Conservation (phyloP, 345 rosid genomes). For the Eucalyptus guilfoylei region DNA sequence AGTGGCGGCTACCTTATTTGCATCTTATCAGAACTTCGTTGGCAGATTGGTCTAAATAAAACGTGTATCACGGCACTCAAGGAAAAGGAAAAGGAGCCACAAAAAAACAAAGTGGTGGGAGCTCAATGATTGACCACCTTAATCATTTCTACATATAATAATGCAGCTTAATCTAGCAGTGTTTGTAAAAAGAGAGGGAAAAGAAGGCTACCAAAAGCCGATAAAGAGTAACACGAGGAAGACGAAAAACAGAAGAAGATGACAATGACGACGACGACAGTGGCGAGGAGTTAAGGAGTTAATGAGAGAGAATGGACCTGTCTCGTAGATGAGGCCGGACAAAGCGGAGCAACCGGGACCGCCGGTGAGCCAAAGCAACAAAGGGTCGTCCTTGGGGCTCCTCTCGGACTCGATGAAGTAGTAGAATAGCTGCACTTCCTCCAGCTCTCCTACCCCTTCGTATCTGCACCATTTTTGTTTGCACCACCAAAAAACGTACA, state of each 20-base stretch:
- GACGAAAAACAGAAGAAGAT: neutral
- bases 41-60: neutral
- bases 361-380: conserved; percentile 13
- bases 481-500: neutral
- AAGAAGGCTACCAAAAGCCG: neutral
- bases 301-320: neutral
- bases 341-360: conserved; percentile 20
- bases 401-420: conserved; percentile 5
- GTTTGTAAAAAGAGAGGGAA: neutral
- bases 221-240: neutral
- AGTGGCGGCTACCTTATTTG: neutral
- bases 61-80: neutral
- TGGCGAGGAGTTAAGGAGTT: neutral
- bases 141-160: neutral
- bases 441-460: conserved; percentile 7
- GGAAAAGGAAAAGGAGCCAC: neutral
- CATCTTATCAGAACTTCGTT: neutral
- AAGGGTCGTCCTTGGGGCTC: conserved; percentile 4
- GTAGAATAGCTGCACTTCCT: conserved; percentile 11
- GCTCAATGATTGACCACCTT: neutral
- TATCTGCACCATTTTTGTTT: neutral
- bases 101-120: neutral
- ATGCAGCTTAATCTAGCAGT: neutral
- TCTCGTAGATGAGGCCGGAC: conserved; percentile 2
- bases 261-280: neutral